Evolutionary conservation across 345 rosid species (phyloP), one percentile per base, ranked within the genome.

Genomic region (Hibiscus syriacus): DNA sequence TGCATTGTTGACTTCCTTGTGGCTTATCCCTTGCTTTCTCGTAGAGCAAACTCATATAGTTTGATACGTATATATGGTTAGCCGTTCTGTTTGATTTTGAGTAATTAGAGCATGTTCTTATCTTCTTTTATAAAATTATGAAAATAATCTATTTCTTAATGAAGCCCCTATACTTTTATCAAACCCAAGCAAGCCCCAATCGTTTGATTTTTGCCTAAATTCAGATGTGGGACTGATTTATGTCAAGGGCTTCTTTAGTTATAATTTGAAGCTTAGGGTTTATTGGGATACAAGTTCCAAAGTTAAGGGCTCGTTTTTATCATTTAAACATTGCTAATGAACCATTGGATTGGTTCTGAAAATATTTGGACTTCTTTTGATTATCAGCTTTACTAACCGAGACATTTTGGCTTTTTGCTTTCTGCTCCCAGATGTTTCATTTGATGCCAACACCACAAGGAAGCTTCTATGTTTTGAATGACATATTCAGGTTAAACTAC

Each of bases 371-470:
- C 5, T 30, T 26, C 25, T 4, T 60, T 10, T 12, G 13, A 4
- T 38, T 20, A 11, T 20, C 17, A 5, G 29, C 14, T 32, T 32
- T 34, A 5, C 59, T 66, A 34, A 66, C 26, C 1, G 3, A 17
- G 32, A n/a, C 52, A 5, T 29, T 22, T 55, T 65, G 22, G 11
- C n/a, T n/a, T 1, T 7, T 16, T 80, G 17, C 17, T 54, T 72
- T 70, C 55, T 80, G 59, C 71, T 60, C 69, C 0, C 86, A 93
- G 97, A 85, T 93, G 98, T 93, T 93, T 76, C 98, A 93, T 73
- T 85, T 93, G 92, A 93, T 93, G 90, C 98, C 98, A 19, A 86
- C 94, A 22, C 85, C 93, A 30, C 94, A 86, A 75, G 97, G 98
- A 78, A 87, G 91, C 89, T 90, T 81, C 72, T 90, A 86, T 55